Percentiles rank a stretch among this genome's conserved stretches.
Evolutionary conservation across 2,329 filamentous ascomycete genomes (phyloP).

Genomic region (Pezicula neosporulosa): DNA sequence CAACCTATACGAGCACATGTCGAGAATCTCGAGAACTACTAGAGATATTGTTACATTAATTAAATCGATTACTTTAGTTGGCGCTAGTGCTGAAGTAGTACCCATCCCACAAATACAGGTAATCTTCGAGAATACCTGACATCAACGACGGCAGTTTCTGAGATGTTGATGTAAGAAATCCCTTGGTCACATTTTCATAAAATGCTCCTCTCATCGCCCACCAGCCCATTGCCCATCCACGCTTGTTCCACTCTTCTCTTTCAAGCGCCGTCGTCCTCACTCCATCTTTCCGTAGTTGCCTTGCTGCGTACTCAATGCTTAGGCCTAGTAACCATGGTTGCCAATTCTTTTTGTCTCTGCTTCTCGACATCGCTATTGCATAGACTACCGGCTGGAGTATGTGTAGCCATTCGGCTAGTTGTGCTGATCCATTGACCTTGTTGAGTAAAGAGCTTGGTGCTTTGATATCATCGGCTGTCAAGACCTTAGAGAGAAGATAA

Average conservation of each 20-base stretch:
- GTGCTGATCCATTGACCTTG: conserved; percentile 67
- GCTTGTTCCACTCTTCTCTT: conserved; percentile 81
- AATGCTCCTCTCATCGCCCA: conserved; percentile 97
- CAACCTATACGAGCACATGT: no score
- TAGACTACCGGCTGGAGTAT: conserved; percentile 88
- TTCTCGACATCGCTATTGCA: conserved; percentile 71
- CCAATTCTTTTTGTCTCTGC: conserved; percentile 76
- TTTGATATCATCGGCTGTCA: conserved; percentile 96
- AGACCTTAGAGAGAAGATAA: conserved; percentile 84
- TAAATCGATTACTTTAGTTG: conserved; percentile 12
- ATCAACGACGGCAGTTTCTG: conserved; percentile 58
- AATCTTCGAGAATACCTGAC: conserved; percentile 86
- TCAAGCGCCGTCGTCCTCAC: conserved; percentile 78
- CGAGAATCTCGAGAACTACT: no score
- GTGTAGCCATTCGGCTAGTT: conserved; percentile 85
- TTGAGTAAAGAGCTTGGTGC: conserved; percentile 85
- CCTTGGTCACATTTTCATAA: conserved; percentile 87
- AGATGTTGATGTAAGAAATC: conserved; percentile 56
- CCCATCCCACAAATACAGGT: conserved; percentile 96
- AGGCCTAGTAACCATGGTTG: conserved; percentile 87
- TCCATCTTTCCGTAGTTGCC: conserved; percentile 69
- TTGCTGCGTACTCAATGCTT: conserved; percentile 79
- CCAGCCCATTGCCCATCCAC: conserved; percentile 90
- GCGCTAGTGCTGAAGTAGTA: conserved; percentile 70
- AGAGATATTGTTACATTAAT: background rate